Conservation (phyloP, 208 protist species). For the Trypanosoma vivax region DNA sequence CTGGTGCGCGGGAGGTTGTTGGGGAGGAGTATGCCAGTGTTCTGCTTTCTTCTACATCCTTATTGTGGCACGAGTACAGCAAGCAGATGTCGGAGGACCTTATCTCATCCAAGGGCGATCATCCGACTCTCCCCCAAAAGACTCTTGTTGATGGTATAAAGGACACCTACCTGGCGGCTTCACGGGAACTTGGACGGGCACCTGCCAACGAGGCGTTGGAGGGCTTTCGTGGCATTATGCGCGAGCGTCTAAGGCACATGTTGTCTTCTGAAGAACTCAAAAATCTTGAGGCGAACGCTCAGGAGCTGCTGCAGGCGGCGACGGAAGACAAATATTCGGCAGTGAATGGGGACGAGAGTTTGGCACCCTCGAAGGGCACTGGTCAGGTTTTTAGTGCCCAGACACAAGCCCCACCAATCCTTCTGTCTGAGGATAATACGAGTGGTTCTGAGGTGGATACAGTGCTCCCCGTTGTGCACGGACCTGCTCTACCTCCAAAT, state of each 20-base stretch:
- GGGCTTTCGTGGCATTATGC: conserved; percentile 45
- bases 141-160: conserved; percentile 45
- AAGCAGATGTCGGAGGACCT: conserved; percentile 9
- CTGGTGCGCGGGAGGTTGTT: conserved; percentile 29
- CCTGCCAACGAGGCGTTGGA: conserved; percentile 32
- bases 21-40: conserved; percentile 32
- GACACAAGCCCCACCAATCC: conserved; percentile 25
- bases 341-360: neutral
- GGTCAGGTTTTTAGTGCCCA: no score
- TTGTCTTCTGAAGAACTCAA: conserved; percentile 35
- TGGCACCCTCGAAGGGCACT: no score
- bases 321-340: conserved; percentile 1
- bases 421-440: conserved; percentile 59
- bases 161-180: conserved; percentile 37
- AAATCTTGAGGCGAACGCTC: conserved; percentile 21
- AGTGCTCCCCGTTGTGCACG: conserved; percentile 7
- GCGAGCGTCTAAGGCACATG: conserved; percentile 41
- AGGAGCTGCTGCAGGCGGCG: conserved; percentile 26
- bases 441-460: conserved; percentile 57
- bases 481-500: conserved; percentile 54
- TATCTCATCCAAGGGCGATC: conserved; percentile 5
- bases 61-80: conserved; percentile 53
- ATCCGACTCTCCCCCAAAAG: conserved; percentile 9
- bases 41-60: conserved; percentile 49
- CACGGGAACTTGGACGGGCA: conserved; percentile 23